Evolutionary conservation across 768 basidiomycete genomes (phyloP), one percentile per base, ranked within the genome.

Genomic region (Hebeloma cylindrosporum): DNA sequence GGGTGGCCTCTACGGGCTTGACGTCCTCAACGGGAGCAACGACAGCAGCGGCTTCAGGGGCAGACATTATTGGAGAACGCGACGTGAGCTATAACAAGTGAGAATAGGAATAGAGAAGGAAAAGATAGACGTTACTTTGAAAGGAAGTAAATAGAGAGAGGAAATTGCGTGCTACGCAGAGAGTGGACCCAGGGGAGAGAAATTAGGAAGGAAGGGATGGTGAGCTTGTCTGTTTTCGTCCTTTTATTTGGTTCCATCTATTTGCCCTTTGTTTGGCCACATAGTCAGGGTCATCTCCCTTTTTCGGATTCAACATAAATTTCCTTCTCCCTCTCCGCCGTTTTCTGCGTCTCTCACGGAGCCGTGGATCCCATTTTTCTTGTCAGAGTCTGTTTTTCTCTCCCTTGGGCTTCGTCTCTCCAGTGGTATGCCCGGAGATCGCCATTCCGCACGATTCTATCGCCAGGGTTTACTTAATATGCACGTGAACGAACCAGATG

Each of bases 61-160:
- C 78, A 76, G 89, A 90, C 88, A 93, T 91, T 88, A 89, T 80
- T 70, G 71, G 68, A 72, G 69, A 71, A 69, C 64, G 69, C 64
- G 69, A 72, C 74, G 71, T 74, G 77, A 77, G 79, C 79, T 82
- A 45, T 29, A 18, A 27, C 27, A 21, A 20, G 31, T 44, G 27
- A 44, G 43, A 56, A 40, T 34, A 48, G 44, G 31, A 28, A 43
- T 29, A 43, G 41, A 27, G 56, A 50, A 41, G 21, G 43, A 45
- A 48, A 49, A 44, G 31, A 49, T 42, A 44, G 43, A 34, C 47
- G 42, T 52, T 31, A 71, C 71, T 53, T 56, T 68, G 65, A 70
- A 68, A 73, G 69, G 68, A 62, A 70, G 67, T 67, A 76, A 73
- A 78, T 77, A 77, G 54, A 59, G 54, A 60, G 57, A 59, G 55